Conservation (phyloP, 1,139 yeast genomes). For the Hemisphaericaspora lyxosophila region DNA sequence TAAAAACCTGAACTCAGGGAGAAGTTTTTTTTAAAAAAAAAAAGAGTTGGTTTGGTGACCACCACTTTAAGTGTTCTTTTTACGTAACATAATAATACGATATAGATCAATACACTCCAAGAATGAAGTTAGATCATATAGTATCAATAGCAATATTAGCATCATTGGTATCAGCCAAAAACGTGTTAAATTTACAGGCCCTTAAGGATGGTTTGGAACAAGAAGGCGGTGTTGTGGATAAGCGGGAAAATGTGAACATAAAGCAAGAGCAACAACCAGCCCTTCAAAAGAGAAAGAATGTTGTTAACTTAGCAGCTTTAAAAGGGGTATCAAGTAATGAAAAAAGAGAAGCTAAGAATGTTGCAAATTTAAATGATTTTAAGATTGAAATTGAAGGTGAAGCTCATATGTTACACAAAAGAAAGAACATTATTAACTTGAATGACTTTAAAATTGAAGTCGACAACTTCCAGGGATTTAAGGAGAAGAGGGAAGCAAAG, state of each 20-base stretch:
- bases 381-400: constrained; percentile 7
- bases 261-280: constrained; percentile 1
- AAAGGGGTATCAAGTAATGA: constrained; percentile 2
- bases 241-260: constrained; percentile 16
- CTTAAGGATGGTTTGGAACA: constrained; percentile 5
- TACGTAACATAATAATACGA: too few species aligned
- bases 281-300: constrained; percentile 25
- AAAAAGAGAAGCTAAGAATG: constrained; percentile 18
- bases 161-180: constrained; percentile 15
- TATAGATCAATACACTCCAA: too few species aligned
- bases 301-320: constrained; percentile 11
- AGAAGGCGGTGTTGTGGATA: constrained; percentile 5
- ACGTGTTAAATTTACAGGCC: constrained; percentile 17
- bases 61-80: too few species aligned
- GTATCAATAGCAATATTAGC: constrained; percentile 6
- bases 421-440: constrained; percentile 23
- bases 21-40: too few species aligned
- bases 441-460: constrained; percentile 11
- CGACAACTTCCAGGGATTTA: constrained; percentile 2
- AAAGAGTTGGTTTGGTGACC: too few species aligned
- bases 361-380: constrained; percentile 19
- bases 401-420: constrained; percentile 13
- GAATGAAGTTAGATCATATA: constrained; percentile 10
- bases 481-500: constrained; percentile 20
- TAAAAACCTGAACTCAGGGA: too few species aligned